phyloP scores from a whole-genome alignment of 257 asterid species.

The Solanum verrucosum region DNA sequence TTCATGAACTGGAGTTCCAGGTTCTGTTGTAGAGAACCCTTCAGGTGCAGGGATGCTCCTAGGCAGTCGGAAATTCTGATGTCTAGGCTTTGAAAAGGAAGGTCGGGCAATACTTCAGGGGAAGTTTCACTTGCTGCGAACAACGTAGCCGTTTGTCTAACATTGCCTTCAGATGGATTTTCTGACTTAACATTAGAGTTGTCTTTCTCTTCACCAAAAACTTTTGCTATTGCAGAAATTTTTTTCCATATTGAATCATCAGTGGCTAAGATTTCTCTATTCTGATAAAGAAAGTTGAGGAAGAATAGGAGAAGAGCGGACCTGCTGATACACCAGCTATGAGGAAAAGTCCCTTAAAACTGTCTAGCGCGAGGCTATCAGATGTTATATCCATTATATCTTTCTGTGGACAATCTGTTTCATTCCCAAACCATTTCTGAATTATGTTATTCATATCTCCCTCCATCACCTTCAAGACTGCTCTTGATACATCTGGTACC shows the following conservation, averaged over 20 bases:
- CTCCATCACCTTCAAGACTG: conserved; percentile 20
- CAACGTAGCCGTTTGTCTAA: background rate
- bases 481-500: conserved; percentile 31
- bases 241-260: conserved; percentile 20
- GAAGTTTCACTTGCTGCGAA: background rate
- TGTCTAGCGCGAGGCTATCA: conserved; percentile 11
- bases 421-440: conserved; percentile 16
- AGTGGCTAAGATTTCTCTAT: conserved; percentile 10
- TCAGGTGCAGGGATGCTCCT: conserved; percentile 15
- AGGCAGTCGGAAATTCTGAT: conserved; percentile 1
- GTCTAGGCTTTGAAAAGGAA: conserved; percentile 10
- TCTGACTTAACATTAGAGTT: background rate
- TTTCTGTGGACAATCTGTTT: background rate
- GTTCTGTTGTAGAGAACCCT: conserved; percentile 18
- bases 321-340: conserved; percentile 23
- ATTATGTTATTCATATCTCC: conserved; percentile 12
- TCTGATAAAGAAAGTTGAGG: conserved; percentile 21
- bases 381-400: background rate
- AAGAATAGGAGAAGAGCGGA: conserved; percentile 27
- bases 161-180: background rate
- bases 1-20: conserved; percentile 16
- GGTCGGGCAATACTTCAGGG: background rate
- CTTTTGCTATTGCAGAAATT: conserved; percentile 19
- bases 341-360: conserved; percentile 26
- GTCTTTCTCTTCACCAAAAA: conserved; percentile 19